A percentile compares a stretch with the other conserved stretches of the same genome.
Evolutionary conservation across 371 early-diverging fungal genomes (phyloP).

Genomic region (Lichtheimia corymbifera): DNA sequence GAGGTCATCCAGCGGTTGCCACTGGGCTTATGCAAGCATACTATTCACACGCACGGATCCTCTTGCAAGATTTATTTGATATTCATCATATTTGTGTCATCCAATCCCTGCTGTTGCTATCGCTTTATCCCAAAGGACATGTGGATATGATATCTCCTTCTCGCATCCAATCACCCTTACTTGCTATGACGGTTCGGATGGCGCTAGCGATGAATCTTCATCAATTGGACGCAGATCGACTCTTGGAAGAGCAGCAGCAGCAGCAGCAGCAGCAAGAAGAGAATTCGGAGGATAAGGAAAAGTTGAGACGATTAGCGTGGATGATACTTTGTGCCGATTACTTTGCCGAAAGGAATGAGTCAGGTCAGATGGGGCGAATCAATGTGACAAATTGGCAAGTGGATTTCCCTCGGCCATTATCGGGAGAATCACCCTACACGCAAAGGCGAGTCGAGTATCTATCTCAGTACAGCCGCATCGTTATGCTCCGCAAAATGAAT

Average conservation of each 20-base stretch:
- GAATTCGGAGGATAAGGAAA: conserved; percentile 35
- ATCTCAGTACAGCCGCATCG: conserved; percentile 37
- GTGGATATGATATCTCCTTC: conserved; percentile 33
- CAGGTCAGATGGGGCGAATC: conserved; percentile 33
- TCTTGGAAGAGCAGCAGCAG: background rate
- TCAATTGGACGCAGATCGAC: conserved; percentile 20
- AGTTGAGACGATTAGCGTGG: conserved; percentile 42
- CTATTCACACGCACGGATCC: conserved; percentile 35
- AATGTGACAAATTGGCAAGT: conserved; percentile 43
- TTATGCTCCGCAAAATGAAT: conserved; percentile 42
- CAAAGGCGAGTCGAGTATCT: conserved; percentile 25
- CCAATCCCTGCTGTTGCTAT: conserved; percentile 41
- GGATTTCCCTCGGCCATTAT: conserved; percentile 39
- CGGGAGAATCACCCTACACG: conserved; percentile 16
- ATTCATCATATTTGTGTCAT: conserved; percentile 38
- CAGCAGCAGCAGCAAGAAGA: background rate
- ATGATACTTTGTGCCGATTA: conserved; percentile 47
- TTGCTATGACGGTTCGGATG: conserved; percentile 31
- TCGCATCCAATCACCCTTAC: conserved; percentile 23
- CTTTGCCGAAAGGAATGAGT: conserved; percentile 37
- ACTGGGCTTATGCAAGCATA: conserved; percentile 33
- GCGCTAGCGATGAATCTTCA: conserved; percentile 45
- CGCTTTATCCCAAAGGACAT: conserved; percentile 40
- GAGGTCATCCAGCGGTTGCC: conserved; percentile 24
- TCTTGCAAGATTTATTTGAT: conserved; percentile 48